Evolutionary conservation across 2,329 filamentous ascomycete species (phyloP).

Genomic region (Neonectria neomacrospora): DNA sequence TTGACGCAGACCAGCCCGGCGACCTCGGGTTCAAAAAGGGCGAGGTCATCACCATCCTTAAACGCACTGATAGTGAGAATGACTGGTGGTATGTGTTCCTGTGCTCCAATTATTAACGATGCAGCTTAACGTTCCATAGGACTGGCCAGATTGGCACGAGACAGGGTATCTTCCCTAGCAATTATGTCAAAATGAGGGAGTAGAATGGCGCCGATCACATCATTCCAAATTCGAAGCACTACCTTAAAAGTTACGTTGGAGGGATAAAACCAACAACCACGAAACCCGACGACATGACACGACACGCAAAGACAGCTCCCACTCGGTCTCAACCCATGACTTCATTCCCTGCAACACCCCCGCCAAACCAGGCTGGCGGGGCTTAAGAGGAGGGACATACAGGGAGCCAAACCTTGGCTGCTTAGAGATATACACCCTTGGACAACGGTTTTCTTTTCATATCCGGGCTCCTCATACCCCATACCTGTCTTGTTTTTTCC

Average conservation of each 20-base stretch:
- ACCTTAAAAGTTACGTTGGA: background rate
- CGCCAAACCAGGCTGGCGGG: constrained; percentile 1
- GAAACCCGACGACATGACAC: constrained; percentile 11
- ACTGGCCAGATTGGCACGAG: constrained; percentile 87
- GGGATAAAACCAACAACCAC: background rate
- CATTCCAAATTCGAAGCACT: background rate
- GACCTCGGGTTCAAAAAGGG: constrained; percentile 98
- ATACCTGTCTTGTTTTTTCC: constrained; percentile 15
- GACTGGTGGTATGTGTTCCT: constrained; percentile 85
- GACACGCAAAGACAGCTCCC: background rate
- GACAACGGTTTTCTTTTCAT: constrained; percentile 12
- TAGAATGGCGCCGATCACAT: constrained; percentile 40
- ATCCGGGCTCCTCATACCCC: constrained; percentile 22
- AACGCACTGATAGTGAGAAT: constrained; percentile 91
- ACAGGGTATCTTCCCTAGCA: constrained; percentile 93
- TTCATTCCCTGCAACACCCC: constrained; percentile 1
- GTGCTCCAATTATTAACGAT: background rate
- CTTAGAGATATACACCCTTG: constrained; percentile 30
- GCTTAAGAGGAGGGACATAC: constrained; percentile 12
- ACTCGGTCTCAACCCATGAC: constrained; percentile 3
- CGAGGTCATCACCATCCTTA: constrained; percentile 92
- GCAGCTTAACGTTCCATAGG: constrained; percentile 57
- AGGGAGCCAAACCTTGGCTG: constrained; percentile 16
- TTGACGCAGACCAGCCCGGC: constrained; percentile 92
- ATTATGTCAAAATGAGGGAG: constrained; percentile 75